Evolutionary conservation across 2,329 filamentous ascomycete genomes (phyloP).

Genomic region (Lomentospora prolificans): DNA sequence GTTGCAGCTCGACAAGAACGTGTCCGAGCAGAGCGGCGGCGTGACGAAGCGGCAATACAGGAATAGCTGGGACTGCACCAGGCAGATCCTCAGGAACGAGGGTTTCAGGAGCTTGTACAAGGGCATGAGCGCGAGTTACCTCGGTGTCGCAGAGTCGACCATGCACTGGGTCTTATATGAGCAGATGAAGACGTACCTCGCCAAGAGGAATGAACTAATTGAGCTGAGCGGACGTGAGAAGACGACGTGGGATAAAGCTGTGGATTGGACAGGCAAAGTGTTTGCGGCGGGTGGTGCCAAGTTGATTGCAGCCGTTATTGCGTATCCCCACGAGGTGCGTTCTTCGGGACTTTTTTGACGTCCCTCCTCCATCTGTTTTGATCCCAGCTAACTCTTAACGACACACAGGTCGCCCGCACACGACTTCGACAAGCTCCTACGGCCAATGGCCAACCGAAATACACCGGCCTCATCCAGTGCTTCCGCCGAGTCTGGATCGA

Average conservation of each 20-base stretch:
- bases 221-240: slow-evolving; percentile 49
- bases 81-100: slow-evolving; percentile 71
- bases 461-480: slow-evolving; percentile 80
- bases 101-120: slow-evolving; percentile 78
- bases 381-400: not conserved
- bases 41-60: slow-evolving; percentile 59
- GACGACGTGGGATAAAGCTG: slow-evolving; percentile 61
- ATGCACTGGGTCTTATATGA: slow-evolving; percentile 94
- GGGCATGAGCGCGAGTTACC: slow-evolving; percentile 81
- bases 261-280: slow-evolving; percentile 71
- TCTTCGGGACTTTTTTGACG: slow-evolving; percentile 8
- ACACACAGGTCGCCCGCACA: slow-evolving; percentile 61
- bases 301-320: slow-evolving; percentile 70
- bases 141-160: slow-evolving; percentile 83
- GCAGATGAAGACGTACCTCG: slow-evolving; percentile 72
- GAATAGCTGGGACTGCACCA: slow-evolving; percentile 81
- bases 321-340: slow-evolving; percentile 83
- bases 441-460: slow-evolving; percentile 64
- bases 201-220: slow-evolving; percentile 49
- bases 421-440: slow-evolving; percentile 76
- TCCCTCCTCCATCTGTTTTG: not conserved
- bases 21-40: slow-evolving; percentile 49
- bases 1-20: slow-evolving; percentile 82
- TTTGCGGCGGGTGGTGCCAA: slow-evolving; percentile 77
- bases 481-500: slow-evolving; percentile 82